Evolutionary conservation across 2,329 filamentous ascomycete species (phyloP), one percentile per base, ranked within the genome.

Genomic region (Monosporascus cannonballus): DNA sequence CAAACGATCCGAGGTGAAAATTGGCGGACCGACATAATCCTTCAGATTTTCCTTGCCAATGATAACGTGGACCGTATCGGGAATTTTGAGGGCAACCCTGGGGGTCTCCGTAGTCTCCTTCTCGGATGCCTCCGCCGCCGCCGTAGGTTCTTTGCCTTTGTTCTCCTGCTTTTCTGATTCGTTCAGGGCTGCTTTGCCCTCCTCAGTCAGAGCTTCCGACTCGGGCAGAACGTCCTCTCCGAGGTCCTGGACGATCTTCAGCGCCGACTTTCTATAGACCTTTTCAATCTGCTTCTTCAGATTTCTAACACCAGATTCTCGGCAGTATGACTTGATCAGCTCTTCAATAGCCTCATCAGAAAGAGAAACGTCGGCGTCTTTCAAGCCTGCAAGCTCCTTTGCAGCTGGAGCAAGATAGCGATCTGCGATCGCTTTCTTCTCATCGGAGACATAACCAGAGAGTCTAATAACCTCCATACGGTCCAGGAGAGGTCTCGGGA

Each of bases 251-350:
- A 99, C 93, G 60, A 99, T 99, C 74, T 96, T 97, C 56, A 99
- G 78, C 0, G 94, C 95, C 15, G 93, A 91, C 73, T 99, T 99
- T 54, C 94, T 86, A 73, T 96, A 99, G 3, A 99, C 90, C 76
- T 99, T 99, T 71, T 99, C 94, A 56, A 99, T 99, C 70, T 97
- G 93, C 77, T 99, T 97, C 81, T 99, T 99, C 56, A 99, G 76
- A 67, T 99, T 99, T 60, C 94, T 87, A 8, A 99, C 95, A 63
- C 94, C 94, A 44, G 91, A 96, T 73, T 99, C 94, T 44, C 94
- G 89, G 73, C 92, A 96, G 75, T 99, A 99, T 24, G 90, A 96
- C 74, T 97, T 97, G 76, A 99, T 99, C 45, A 99, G 80, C 71
- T 99, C 94, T 65, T 94, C 87, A 45, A 99, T 95, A 14, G 93